Evolutionary conservation across 75 land plant species (phyloP).

Genomic region (Picea sitchensis): DNA sequence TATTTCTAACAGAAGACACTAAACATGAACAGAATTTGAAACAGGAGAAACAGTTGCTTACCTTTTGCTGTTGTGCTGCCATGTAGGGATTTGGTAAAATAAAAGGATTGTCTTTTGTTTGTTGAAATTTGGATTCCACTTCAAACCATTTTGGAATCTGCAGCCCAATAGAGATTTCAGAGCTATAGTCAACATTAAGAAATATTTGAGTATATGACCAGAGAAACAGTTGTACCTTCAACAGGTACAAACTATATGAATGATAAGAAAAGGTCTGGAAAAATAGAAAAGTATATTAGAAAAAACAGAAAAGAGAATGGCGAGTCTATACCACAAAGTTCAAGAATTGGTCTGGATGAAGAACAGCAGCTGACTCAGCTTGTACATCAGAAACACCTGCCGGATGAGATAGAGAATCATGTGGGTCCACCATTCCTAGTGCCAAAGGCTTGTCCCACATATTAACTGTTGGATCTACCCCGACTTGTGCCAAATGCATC

Average conservation of each 20-base stretch:
- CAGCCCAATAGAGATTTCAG: not conserved
- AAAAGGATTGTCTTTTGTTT: constrained; percentile 86
- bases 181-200: not conserved
- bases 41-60: constrained; percentile 18
- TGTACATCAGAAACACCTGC: constrained; percentile 95
- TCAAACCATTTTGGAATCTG: constrained; percentile 89
- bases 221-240: not conserved
- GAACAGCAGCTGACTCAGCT: constrained; percentile 72
- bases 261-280: not conserved
- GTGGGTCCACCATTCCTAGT: constrained; percentile 90
- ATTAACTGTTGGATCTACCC: constrained; percentile 68
- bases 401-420: constrained; percentile 91
- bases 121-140: constrained; percentile 37
- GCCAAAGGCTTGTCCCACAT: constrained; percentile 84
- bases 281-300: not conserved
- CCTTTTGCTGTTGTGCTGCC: constrained; percentile 79
- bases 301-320: not conserved
- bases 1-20: not conserved
- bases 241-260: not conserved
- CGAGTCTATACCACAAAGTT: constrained; percentile 64
- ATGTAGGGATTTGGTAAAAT: constrained; percentile 77
- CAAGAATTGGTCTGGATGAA: constrained; percentile 85
- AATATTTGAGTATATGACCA: not conserved
- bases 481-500: constrained; percentile 79
- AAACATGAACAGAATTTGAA: not conserved